Base-by-base conservation (phyloP, 805 yeast species). In the Saccharomycopsis oosterbeekiorum region DNA sequence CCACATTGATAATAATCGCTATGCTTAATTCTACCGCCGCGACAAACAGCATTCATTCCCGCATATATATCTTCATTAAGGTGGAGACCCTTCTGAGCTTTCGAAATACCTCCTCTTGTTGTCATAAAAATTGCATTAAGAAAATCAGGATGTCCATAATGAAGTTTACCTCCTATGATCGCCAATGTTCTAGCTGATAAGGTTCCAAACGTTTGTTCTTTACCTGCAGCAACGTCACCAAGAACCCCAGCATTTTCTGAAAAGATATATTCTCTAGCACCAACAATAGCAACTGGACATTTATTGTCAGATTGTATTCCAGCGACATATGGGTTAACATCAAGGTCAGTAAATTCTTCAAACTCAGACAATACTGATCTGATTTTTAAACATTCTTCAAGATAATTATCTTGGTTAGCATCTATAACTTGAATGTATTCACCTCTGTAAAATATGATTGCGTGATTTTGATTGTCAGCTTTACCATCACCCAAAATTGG, bases 211-310 rank as follows among this genome's bases (percentile, higher is more conserved):
- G 94, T 87, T 75, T 88, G 96, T 77, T 88, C 96, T 72, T 88
- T 88, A 75, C 94, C 94, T 56, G 96, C 96, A 59, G 96, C 96
- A 70, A 88, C 87, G 76, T 88, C 96, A 77, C 94, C 96, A 59
- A 88, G 76, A 66, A 88, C 84, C 74, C 96, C 96, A 64, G 89
- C 81, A 76, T 86, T 88, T 74, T 88, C 94, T 59, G 93, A 86
- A 81, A 88, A 88, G 69, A 88, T 87, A 73, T 88, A 88, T 74
- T 88, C 96, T 77, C 96, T 80, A 39, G 94, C 90, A 75, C 96
- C 96, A 65, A 88, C 86, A 67, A 88, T 86, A 40, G 96, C 94
- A 66, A 88, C 94, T 42, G 92, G 92, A 68, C 81, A 81, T 65
- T 78, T 82, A 62, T 80, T 82, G 66, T 80, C 80, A 5, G 29